phyloP scores from a whole-genome alignment of 2,329 filamentous ascomycete genomes.

The Monosporascus sp. region DNA sequence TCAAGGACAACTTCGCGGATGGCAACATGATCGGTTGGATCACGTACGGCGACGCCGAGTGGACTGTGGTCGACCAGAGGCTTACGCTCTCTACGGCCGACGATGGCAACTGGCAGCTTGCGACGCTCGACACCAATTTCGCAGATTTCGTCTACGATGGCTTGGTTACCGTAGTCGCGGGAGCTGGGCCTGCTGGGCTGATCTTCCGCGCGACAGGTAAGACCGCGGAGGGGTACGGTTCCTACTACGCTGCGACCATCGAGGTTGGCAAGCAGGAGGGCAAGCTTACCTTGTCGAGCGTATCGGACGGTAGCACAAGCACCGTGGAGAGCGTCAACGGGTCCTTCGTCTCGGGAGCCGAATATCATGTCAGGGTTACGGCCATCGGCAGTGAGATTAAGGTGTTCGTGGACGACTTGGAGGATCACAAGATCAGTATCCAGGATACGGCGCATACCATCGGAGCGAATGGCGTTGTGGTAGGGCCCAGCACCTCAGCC shows the following conservation, averaged over 20 bases:
- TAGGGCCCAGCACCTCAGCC: slow-evolving; percentile 10
- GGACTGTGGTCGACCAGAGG: slow-evolving; percentile 20
- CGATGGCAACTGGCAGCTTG: slow-evolving; percentile 14
- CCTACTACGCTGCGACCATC: slow-evolving; percentile 25
- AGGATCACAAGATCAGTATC: slow-evolving; percentile 11
- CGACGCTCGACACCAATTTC: slow-evolving; percentile 32
- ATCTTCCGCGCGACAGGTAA: slow-evolving; percentile 28
- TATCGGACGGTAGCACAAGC: slow-evolving; percentile 3
- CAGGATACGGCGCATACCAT: slow-evolving; percentile 13
- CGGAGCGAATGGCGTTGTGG: slow-evolving; percentile 21
- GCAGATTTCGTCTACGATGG: slow-evolving; percentile 26
- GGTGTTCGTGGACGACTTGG: slow-evolving; percentile 23
- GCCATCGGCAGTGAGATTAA: slow-evolving; percentile 19
- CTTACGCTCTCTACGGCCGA: slow-evolving; percentile 13
- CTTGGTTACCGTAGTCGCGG: slow-evolving; percentile 15
- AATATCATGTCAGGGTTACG: slow-evolving; percentile 19
- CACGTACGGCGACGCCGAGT: slow-evolving; percentile 16
- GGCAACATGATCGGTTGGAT: slow-evolving; percentile 33
- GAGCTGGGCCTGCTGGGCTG: slow-evolving; percentile 25
- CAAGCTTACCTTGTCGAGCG: slow-evolving; percentile 4
- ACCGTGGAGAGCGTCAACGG: slow-evolving; percentile 2
- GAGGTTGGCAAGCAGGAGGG: slow-evolving; percentile 18
- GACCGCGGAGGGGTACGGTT: slow-evolving; percentile 12
- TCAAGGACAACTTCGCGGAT: slow-evolving; percentile 36
- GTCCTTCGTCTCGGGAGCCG: not conserved